Conservation (phyloP, 2,329 filamentous ascomycete species). For the Fusarium metavorans region DNA sequence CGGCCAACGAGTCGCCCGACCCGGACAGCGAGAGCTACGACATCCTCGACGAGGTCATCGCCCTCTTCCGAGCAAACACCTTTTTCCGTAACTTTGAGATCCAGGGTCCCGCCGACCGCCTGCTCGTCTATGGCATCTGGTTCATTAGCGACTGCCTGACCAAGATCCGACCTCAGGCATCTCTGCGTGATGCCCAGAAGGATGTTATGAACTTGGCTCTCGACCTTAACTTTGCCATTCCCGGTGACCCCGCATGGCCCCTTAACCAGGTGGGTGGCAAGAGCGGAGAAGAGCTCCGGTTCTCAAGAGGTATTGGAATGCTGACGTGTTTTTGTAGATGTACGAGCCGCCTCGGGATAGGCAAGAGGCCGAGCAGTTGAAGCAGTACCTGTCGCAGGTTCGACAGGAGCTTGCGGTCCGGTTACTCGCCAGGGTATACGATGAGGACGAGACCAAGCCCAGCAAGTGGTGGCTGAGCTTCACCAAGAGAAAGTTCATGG, state of each 20-base stretch:
- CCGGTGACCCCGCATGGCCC: conserved; percentile 92
- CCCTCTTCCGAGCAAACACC: conserved; percentile 96
- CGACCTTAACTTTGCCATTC: conserved; percentile 92
- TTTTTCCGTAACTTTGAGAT: conserved; percentile 99
- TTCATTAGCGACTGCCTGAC: conserved; percentile 91
- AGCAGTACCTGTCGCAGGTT: conserved; percentile 92
- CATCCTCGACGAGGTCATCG: conserved; percentile 92
- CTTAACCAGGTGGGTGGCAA: conserved; percentile 78
- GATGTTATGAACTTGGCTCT: conserved; percentile 91
- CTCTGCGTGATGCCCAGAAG: conserved; percentile 70
- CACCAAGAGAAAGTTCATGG: conserved; percentile 99
- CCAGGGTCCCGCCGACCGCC: conserved; percentile 92
- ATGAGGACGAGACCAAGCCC: conserved; percentile 78
- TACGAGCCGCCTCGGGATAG: conserved; percentile 90
- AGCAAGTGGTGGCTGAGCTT: conserved; percentile 98
- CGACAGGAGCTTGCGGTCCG: conserved; percentile 89
- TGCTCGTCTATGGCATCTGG: conserved; percentile 96
- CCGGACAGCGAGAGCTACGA: conserved; percentile 95
- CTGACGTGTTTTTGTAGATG: conserved; percentile 62
- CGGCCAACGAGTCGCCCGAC: conserved; percentile 75
- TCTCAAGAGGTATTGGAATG: not conserved
- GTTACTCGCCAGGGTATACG: conserved; percentile 88
- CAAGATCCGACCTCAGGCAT: conserved; percentile 84
- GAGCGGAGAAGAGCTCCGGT: not conserved
- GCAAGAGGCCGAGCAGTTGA: conserved; percentile 88